These are phyloP conservation scores for Scutellaria galericulata DNA, from an alignment of 257 asterid species.

Conservation along the genomic window DNA sequence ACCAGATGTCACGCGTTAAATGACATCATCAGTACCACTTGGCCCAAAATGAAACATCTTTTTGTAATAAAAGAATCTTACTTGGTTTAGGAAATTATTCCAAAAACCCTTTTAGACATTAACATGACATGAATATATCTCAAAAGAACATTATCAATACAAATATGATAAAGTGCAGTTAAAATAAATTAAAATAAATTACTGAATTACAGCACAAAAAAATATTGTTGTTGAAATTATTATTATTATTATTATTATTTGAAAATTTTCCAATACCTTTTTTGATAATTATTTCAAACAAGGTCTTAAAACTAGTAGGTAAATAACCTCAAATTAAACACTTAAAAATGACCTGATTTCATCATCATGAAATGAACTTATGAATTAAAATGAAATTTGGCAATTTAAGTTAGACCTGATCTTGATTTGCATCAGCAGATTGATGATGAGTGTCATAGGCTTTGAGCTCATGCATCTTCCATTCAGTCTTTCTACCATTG, in stretches of 20 bases:
- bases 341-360: background rate
- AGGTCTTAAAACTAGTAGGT: no score
- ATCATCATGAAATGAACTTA: background rate
- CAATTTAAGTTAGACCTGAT: background rate
- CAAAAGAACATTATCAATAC: no score
- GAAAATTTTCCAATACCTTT: no score
- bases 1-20: background rate
- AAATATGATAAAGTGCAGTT: no score
- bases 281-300: no score
- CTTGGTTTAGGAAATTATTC: no score
- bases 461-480: conserved; percentile 39
- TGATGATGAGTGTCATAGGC: background rate
- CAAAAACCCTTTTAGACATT: background rate
- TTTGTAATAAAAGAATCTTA: background rate
- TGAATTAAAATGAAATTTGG: background rate
- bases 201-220: no score
- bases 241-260: no score
- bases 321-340: background rate
- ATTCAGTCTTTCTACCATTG: conserved; percentile 15
- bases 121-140: background rate
- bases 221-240: no score
- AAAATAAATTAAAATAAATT: no score
- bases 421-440: conserved; percentile 2
- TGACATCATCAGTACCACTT: background rate
- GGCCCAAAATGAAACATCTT: background rate